Conservation (phyloP, 2,329 filamentous ascomycete species). For the Fusarium sp. region DNA sequence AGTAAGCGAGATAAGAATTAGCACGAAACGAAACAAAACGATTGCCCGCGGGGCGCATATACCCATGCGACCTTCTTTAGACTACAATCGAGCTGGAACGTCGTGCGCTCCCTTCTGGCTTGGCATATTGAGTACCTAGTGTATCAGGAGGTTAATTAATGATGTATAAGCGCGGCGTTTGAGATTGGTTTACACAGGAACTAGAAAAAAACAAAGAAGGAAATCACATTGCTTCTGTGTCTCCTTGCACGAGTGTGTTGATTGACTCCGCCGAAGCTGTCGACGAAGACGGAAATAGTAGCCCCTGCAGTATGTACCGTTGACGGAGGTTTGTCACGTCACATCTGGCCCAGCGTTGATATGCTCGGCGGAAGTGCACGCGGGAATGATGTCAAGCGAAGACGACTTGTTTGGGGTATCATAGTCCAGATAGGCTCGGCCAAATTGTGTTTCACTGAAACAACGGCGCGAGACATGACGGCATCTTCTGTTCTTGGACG, state of each 20-base stretch:
- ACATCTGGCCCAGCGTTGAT: not conserved
- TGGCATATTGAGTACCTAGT: constrained; percentile 27
- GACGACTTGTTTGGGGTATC: constrained; percentile 8
- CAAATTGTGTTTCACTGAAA: constrained; percentile 36
- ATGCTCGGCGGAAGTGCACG: not conserved
- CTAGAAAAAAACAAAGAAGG: constrained; percentile 43
- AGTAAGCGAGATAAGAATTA: constrained; percentile 54
- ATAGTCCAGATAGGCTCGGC: constrained; percentile 13
- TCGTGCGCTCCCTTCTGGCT: constrained; percentile 31
- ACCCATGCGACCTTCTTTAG: constrained; percentile 41
- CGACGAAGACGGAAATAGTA: constrained; percentile 4
- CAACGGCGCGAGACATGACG: constrained; percentile 40
- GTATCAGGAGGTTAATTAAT: constrained; percentile 44
- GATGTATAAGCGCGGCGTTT: constrained; percentile 55
- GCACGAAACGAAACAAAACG: constrained; percentile 25
- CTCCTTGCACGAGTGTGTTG: constrained; percentile 23
- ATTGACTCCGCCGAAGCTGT: constrained; percentile 15
- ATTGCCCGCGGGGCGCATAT: constrained; percentile 44
- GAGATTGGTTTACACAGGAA: constrained; percentile 47
- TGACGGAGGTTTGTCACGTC: constrained; percentile 14
- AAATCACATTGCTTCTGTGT: constrained; percentile 37
- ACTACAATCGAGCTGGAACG: constrained; percentile 42
- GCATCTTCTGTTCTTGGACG: constrained; percentile 23
- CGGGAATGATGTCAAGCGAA: constrained; percentile 28
- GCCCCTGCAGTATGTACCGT: constrained; percentile 5